These are phyloP conservation scores for Alternaria solani DNA, from an alignment of 2,329 filamentous ascomycete species.

Conservation along the genomic window DNA sequence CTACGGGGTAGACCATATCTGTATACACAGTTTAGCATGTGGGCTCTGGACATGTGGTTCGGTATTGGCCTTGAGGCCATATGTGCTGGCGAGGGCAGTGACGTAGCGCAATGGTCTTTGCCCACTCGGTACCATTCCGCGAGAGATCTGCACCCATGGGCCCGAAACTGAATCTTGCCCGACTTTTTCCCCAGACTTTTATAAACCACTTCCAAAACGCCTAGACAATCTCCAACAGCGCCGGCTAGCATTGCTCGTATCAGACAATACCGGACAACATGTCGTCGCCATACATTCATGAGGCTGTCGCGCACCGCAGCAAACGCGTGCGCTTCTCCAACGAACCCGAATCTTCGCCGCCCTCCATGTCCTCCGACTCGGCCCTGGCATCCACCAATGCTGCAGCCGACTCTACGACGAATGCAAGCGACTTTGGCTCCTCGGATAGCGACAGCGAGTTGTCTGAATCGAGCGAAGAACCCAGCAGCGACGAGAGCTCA, in stretches of 20 bases:
- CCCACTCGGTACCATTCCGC: constrained; percentile 16
- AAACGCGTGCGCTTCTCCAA: constrained; percentile 37
- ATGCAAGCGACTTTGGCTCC: constrained; percentile 28
- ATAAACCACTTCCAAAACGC: constrained; percentile 15
- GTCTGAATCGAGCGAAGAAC: constrained; percentile 49
- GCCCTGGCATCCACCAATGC: constrained; percentile 27
- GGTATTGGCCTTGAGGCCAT: neutral
- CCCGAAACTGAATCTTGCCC: constrained; percentile 19
- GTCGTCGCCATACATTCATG: constrained; percentile 21
- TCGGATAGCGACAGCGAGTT: constrained; percentile 40
- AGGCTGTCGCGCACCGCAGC: constrained; percentile 23
- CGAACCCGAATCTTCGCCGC: constrained; percentile 30
- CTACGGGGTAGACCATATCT: neutral
- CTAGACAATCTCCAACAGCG: constrained; percentile 3
- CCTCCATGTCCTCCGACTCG: constrained; percentile 31
- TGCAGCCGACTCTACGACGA: constrained; percentile 23
- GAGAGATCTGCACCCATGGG: constrained; percentile 15
- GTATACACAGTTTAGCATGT: neutral
- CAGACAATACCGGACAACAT: constrained; percentile 10
- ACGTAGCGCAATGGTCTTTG: constrained; percentile 14
- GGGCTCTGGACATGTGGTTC: neutral
- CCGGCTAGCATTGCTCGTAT: neutral
- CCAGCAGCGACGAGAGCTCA: constrained; percentile 48
- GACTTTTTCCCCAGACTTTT: constrained; percentile 14
- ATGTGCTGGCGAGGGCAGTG: constrained; percentile 4